A percentile compares a stretch with the other conserved stretches of the same genome.
Evolutionary conservation across 345 rosid species (phyloP).

Genomic region (Hevea brasiliensis): DNA sequence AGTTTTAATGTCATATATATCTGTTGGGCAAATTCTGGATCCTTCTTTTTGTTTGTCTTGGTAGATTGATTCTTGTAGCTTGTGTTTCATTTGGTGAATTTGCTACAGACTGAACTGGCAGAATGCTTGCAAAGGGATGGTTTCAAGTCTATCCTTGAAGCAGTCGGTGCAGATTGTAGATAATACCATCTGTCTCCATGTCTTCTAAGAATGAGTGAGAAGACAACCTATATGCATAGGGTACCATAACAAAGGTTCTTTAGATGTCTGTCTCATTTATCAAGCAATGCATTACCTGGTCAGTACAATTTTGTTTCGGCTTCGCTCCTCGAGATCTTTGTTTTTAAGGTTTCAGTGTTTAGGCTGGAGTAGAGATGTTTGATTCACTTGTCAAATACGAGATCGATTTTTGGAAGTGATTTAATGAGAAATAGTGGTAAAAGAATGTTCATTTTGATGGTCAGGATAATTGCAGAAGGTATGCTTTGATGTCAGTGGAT

Average conservation of each 20-base stretch:
- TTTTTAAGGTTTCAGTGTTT: too few relatives aligned
- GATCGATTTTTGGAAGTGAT: background rate
- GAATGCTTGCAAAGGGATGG: constrained; percentile 88
- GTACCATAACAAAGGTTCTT: background rate
- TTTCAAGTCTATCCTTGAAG: constrained; percentile 78
- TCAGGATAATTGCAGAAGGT: background rate
- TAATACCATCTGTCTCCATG: constrained; percentile 10
- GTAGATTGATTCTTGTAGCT: too few relatives aligned
- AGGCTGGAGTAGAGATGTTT: background rate
- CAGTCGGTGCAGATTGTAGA: constrained; percentile 86
- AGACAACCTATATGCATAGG: background rate
- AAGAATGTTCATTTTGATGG: background rate
- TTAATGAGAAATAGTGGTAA: background rate
- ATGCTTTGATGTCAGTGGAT: background rate
- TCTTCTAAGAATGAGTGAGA: background rate
- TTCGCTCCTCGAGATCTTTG: background rate
- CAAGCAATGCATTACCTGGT: background rate
- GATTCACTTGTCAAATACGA: background rate
- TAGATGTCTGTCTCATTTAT: background rate
- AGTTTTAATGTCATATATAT: background rate
- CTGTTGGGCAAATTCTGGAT: background rate
- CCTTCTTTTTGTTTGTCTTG: background rate
- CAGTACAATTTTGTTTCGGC: background rate
- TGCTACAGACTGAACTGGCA: constrained; percentile 70
- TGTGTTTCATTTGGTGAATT: background rate